Base-by-base conservation (phyloP, 768 basidiomycete genomes). In the Tulasnella sp. region DNA sequence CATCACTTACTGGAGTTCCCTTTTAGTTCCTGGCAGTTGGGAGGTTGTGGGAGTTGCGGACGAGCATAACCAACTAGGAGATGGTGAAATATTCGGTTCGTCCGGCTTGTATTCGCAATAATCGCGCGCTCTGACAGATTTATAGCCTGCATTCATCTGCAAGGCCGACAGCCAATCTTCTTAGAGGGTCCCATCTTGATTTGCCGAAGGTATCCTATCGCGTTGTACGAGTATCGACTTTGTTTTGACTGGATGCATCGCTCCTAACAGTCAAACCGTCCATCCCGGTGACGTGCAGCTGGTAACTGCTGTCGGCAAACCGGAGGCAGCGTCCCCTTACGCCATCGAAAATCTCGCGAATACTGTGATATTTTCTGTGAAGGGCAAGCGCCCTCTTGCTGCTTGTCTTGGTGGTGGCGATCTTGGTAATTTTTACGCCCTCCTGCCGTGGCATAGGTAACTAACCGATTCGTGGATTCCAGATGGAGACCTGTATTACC, bases 41-140 rank as follows among this genome's bases (percentile, higher is more conserved):
- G 87, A 91, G 37, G 88, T 96, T 0, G 93, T 95, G 16, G 95
- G 96, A 0, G 89, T 96, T 11, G 93, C 94, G 3, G 95, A 96
- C 83, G 94, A 96, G 85, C 94, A 94, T 1, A 92, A 88, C 83
- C 86, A 84, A 42, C 85, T 95, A 20, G 84, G 85, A 6, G 88
- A 89, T 81, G 90, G 89, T 0, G 86, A 93, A 82, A 91, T 96
- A 4, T 95, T 91, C 81, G 93, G 94, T 93, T 82, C 72, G 88
- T 83, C 31, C 28, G 60, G 16, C 77, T 2, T 22, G 8, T 46
- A 40, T 69, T 81, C 69, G 1, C 9, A n/a, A 37, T 5, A 22
- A 54, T 37, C 0, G n/a, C 7, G 22, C 58, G 28, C n/a, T 46
- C 41, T 11, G 40, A 22, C 20, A 4, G 31, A 16, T 79, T 37